phyloP scores from a whole-genome alignment of 2,329 filamentous ascomycete species.

The Stemphylium vesicarium region DNA sequence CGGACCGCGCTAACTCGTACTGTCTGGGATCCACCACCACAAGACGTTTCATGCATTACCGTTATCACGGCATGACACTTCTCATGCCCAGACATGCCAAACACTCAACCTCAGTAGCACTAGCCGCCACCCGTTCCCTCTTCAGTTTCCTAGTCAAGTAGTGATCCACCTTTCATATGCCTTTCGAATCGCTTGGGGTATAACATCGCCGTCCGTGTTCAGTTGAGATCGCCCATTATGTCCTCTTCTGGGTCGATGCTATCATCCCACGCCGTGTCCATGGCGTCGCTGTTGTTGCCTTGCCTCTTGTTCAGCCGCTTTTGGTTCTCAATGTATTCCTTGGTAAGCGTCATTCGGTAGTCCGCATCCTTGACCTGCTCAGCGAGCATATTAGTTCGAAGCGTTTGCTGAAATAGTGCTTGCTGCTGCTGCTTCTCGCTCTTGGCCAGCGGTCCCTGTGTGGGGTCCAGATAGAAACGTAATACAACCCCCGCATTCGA shows the following conservation, averaged over 20 bases:
- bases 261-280: slow-evolving; percentile 48
- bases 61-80: slow-evolving; percentile 32
- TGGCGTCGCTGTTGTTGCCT: slow-evolving; percentile 40
- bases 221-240: slow-evolving; percentile 48
- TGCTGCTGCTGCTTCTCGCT: slow-evolving; percentile 50
- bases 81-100: slow-evolving; percentile 12
- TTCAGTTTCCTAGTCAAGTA: background rate
- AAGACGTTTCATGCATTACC: slow-evolving; percentile 38
- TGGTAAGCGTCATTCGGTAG: slow-evolving; percentile 61
- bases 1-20: background rate
- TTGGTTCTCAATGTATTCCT: slow-evolving; percentile 63
- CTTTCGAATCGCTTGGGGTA: background rate
- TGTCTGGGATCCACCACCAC: slow-evolving; percentile 12
- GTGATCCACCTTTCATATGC: background rate
- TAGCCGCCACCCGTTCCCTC: background rate
- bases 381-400: slow-evolving; percentile 58
- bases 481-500: slow-evolving; percentile 55
- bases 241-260: slow-evolving; percentile 46
- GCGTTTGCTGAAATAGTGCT: slow-evolving; percentile 58
- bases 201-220: slow-evolving; percentile 7
- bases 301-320: slow-evolving; percentile 56
- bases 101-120: slow-evolving; percentile 1
- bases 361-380: slow-evolving; percentile 62
- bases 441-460: slow-evolving; percentile 47
- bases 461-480: slow-evolving; percentile 57